Evolutionary conservation across 306 rosid genomes (phyloP), one percentile per base, ranked within the genome.

Genomic region (Fragaria nilgerrensis): DNA sequence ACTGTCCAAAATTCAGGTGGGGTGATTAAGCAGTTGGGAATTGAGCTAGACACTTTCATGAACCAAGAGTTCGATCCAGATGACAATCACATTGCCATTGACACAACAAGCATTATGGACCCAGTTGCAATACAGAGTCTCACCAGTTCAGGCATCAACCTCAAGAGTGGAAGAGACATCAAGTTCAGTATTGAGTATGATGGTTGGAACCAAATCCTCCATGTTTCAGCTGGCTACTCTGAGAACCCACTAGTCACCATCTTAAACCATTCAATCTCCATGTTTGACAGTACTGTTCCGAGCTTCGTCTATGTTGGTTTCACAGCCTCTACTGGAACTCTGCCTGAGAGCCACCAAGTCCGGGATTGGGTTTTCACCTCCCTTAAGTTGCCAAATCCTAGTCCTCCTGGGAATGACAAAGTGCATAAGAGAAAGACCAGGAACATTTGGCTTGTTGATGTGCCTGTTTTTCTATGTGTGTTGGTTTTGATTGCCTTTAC

Each of bases 311-410:
- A 81, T 72, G 88, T 90, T 10, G 94, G 94, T 47, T 90, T 90
- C 76, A 84, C 89, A 14, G 87, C 84, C 55, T 82, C 94, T 5
- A 87, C 85, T 0, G 83, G 91, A 34, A 36, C 80, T 39, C 64
- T 77, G 41, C 83, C 88, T 7, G 78, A 90, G 69, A 77, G 79
- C 55, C 90, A 90, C 58, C 82, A 48, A 29, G 50, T 86, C 14
- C 82, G 83, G 6, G 75, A 86, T 75, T 87, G 94, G 91, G 77
- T 75, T 11, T 87, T 90, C 84, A 87, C 89, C 53, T 86, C 90
- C 48, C 86, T 84, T 27, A 81, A 85, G 44, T 20, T 89, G 41
- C 83, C 90, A 23, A 32, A 49, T 80, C 63, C 82, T 45, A 22
- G 13, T 64, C 29, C 75, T 32, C 29, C 75, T 10, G 47, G 52